These are phyloP conservation scores for Colletotrichum sp. DNA, from an alignment of 2,329 filamentous ascomycete genomes.

Conservation along the genomic window DNA sequence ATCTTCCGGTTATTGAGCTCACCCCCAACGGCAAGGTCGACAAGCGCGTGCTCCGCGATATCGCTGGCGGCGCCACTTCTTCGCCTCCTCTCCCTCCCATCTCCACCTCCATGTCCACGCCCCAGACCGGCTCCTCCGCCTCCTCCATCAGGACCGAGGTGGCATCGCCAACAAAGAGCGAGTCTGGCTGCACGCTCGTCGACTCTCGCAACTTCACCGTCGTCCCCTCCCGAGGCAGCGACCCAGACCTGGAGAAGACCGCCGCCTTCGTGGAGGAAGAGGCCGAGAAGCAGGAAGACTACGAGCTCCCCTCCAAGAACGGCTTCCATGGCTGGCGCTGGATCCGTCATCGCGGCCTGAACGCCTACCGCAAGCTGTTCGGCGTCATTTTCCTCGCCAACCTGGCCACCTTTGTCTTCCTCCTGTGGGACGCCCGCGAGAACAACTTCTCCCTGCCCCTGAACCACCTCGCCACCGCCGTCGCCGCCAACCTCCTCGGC, in stretches of 20 bases:
- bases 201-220: slow-evolving; percentile 5
- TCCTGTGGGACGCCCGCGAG: slow-evolving; percentile 35
- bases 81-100: background rate
- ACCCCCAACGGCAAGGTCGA: slow-evolving; percentile 64
- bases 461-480: slow-evolving; percentile 45
- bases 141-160: slow-evolving; percentile 7
- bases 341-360: slow-evolving; percentile 50
- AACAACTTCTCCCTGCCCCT: slow-evolving; percentile 29
- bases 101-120: background rate
- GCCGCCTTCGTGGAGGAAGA: slow-evolving; percentile 1
- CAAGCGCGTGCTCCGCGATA: slow-evolving; percentile 47
- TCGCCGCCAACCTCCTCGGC: slow-evolving; percentile 53
- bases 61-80: slow-evolving; percentile 25
- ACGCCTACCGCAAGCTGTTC: slow-evolving; percentile 62
- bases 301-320: slow-evolving; percentile 45
- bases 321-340: slow-evolving; percentile 43
- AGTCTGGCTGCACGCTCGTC: slow-evolving; percentile 6
- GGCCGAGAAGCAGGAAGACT: slow-evolving; percentile 15
- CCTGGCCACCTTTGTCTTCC: slow-evolving; percentile 47
- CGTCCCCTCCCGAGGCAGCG: background rate
- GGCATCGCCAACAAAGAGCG: slow-evolving; percentile 1
- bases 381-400: slow-evolving; percentile 57
- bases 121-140: background rate
- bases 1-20: slow-evolving; percentile 49
- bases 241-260: slow-evolving; percentile 19